A percentile compares a stretch with the other conserved stretches of the same genome.
Evolutionary conservation across 1,284 basidiomycete genomes (phyloP).

Genomic region (Apiotrichum sp.): DNA sequence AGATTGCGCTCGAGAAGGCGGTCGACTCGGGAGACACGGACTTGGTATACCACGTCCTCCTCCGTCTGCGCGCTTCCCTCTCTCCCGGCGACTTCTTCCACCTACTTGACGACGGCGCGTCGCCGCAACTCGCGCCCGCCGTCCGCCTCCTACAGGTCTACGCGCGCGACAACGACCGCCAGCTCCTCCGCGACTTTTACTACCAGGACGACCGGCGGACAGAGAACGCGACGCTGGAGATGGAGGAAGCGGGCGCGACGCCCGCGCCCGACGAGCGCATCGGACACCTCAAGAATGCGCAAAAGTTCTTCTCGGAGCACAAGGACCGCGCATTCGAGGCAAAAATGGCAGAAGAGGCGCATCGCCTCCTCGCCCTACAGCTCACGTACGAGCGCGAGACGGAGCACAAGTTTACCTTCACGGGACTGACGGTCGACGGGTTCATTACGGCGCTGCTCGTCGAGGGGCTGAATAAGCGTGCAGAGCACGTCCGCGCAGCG

Average conservation of each 20-base stretch:
- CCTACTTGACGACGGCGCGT: conserved; percentile 76
- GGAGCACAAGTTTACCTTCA: conserved; percentile 66
- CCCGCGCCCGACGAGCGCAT: conserved; percentile 67
- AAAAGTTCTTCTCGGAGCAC: conserved; percentile 90
- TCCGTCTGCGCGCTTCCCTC: conserved; percentile 74
- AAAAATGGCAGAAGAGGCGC: conserved; percentile 88
- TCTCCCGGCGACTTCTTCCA: conserved; percentile 90
- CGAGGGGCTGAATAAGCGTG: conserved; percentile 72
- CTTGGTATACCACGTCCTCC: conserved; percentile 83
- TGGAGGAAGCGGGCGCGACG: conserved; percentile 66
- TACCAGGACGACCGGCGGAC: conserved; percentile 94
- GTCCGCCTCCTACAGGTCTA: conserved; percentile 76
- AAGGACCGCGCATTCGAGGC: conserved; percentile 84
- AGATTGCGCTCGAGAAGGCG: conserved; percentile 78
- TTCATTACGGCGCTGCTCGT: conserved; percentile 70
- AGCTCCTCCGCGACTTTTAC: conserved; percentile 92
- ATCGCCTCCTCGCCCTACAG: conserved; percentile 69
- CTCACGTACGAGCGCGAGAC: conserved; percentile 81
- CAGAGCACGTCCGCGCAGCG: conserved; percentile 75
- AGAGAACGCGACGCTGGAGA: conserved; percentile 76
- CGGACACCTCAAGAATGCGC: conserved; percentile 67
- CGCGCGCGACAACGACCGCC: conserved; percentile 79
- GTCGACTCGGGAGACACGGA: conserved; percentile 94
- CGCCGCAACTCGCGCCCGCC: conserved; percentile 64
- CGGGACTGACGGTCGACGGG: conserved; percentile 73